A percentile compares a stretch with the other conserved stretches of the same genome.
Conservation (phyloP, 208 protist genomes). For the Crithidia acanthocephali region DNA sequence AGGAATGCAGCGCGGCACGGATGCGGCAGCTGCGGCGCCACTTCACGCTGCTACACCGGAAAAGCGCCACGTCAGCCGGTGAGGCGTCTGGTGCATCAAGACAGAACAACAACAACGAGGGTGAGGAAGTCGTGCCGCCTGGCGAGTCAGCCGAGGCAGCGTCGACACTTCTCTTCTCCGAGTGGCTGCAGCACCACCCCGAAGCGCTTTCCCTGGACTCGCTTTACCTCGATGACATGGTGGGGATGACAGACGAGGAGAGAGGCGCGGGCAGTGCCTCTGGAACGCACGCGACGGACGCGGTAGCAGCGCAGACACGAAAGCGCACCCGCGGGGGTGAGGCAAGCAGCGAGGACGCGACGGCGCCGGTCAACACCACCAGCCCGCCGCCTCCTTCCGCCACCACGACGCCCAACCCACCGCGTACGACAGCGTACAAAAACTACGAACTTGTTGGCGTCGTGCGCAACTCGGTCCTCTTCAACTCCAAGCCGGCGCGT, state of each 20-base stretch:
- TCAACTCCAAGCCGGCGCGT: slow-evolving; percentile 78
- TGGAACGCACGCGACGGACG: not conserved
- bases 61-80: not conserved
- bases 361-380: not conserved
- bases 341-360: not conserved
- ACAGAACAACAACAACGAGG: too few relatives aligned
- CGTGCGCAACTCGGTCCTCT: slow-evolving; percentile 57
- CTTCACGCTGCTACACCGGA: not conserved
- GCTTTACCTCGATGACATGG: slow-evolving; percentile 29
- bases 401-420: not conserved
- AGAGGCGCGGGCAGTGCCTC: not conserved
- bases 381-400: not conserved
- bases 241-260: not conserved
- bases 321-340: slow-evolving; percentile 25
- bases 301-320: not conserved
- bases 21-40: slow-evolving; percentile 9
- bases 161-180: slow-evolving; percentile 37
- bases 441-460: slow-evolving; percentile 79
- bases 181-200: slow-evolving; percentile 63
- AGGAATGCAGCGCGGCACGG: slow-evolving; percentile 20
- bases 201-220: slow-evolving; percentile 54
- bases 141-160: not conserved
- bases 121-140: too few relatives aligned
- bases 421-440: slow-evolving; percentile 24
- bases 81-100: not conserved